Evolutionary conservation across 257 asterid genomes (phyloP).

Genomic region (Solanum virginianum): DNA sequence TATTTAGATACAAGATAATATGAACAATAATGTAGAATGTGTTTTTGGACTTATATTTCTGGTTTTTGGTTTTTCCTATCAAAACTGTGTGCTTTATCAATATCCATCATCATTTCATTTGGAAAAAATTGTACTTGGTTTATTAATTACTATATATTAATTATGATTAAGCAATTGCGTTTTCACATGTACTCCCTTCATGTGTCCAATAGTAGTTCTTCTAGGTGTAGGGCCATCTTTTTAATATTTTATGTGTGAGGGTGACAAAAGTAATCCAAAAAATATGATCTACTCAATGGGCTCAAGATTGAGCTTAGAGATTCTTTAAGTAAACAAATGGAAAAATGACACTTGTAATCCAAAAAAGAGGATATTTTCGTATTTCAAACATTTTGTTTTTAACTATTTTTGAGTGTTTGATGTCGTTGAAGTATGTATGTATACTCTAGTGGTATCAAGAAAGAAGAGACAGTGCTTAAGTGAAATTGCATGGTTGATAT

Average conservation of each 20-base stretch:
- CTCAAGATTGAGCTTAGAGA: not conserved
- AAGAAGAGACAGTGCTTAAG: no score
- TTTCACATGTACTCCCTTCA: not conserved
- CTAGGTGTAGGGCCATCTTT: not conserved
- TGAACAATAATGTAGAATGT: not conserved
- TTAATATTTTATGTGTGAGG: not conserved
- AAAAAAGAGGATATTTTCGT: no score
- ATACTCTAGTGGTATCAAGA: no score
- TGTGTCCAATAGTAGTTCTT: not conserved
- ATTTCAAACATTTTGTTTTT: no score
- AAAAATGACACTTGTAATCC: no score
- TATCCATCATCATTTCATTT: not conserved
- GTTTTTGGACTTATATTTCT: not conserved
- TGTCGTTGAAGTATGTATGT: no score
- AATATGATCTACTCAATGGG: not conserved
- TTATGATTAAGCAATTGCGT: not conserved
- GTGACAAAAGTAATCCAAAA: not conserved
- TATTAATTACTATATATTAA: not conserved
- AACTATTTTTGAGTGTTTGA: no score
- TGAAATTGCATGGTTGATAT: no score
- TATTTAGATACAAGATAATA: not conserved
- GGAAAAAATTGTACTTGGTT: not conserved
- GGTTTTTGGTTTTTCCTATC: not conserved
- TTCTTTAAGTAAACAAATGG: no score
- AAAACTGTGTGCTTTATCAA: not conserved